These are phyloP conservation scores for Phytophthora uliginosa DNA, from an alignment of 352 stramenopile species.

Conservation along the genomic window DNA sequence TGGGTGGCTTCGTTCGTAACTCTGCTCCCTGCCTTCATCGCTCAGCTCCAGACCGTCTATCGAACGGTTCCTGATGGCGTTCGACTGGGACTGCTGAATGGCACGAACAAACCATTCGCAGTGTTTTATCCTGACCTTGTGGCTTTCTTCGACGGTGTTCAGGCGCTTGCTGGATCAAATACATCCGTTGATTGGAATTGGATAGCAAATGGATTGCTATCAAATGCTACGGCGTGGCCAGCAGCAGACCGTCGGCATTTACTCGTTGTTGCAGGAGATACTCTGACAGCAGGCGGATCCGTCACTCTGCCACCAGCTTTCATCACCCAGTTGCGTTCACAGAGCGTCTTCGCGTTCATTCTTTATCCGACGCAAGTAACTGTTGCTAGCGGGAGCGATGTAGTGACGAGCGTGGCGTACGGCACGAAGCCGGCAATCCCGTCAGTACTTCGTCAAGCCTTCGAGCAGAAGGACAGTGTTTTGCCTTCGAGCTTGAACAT, in stretches of 20 bases:
- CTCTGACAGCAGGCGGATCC: constrained; percentile 14
- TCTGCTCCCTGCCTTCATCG: constrained; percentile 49
- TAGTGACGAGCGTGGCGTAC: constrained; percentile 37
- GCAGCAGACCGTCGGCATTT: constrained; percentile 34
- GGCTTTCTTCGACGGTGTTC: constrained; percentile 29
- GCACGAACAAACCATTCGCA: constrained; percentile 6
- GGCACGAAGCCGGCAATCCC: constrained; percentile 27
- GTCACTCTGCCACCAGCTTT: constrained; percentile 20
- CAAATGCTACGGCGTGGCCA: constrained; percentile 34
- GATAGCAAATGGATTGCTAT: constrained; percentile 20
- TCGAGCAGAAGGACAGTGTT: constrained; percentile 36
- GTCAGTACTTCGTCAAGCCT: constrained; percentile 35
- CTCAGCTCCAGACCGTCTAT: constrained; percentile 50
- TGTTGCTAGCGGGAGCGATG: constrained; percentile 13
- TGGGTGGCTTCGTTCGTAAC: constrained; percentile 28
- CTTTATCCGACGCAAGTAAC: constrained; percentile 26
- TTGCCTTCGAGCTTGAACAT: constrained; percentile 34
- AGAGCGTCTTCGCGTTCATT: constrained; percentile 45
- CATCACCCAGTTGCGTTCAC: constrained; percentile 19
- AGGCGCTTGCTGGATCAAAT: constrained; percentile 15
- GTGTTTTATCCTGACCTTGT: constrained; percentile 34
- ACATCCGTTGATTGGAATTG: constrained; percentile 27
- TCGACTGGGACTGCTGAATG: constrained; percentile 42
- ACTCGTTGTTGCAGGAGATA: constrained; percentile 28
- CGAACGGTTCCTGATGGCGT: constrained; percentile 27